Base-by-base conservation (phyloP, 2,329 filamentous ascomycete species). In the Zasmidium citrigriseum region DNA sequence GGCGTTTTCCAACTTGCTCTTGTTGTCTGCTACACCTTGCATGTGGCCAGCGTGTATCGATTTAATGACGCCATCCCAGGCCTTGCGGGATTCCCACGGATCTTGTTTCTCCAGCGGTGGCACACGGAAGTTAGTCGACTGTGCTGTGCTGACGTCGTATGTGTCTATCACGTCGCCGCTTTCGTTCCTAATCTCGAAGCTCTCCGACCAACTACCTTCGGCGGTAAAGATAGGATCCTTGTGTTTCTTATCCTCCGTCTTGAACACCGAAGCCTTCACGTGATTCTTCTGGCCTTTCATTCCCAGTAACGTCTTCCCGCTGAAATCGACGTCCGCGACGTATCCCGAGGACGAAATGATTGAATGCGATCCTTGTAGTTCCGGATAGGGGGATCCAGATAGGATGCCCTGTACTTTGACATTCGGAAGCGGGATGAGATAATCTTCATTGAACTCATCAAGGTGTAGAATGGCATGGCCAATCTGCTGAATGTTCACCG, bases 371-470 rank as follows among this genome's bases (percentile, higher is more conserved):
- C 77, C 77, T 12, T 70, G 65, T 16, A 80, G 62, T 61, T 80
- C 78, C 1, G 78, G 77, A 57, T 80, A 79, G 0, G 77, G 75
- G 4, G 69, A 70, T 5, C 77, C 78, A 20, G 71, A 73, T 16
- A 80, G 38, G 4, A 80, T 70, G 0, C 78, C 77, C 45, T 76
- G 76, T n/a, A 80, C 75, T 56, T 77, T 78, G 14, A 80, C 72
- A 48, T 77, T 73, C 0, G 78, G 77, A 4, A 80, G 66, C 1
- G 78, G 77, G 23, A 80, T 75, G 1, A 80, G 60, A 57, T 78
- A 79, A 56, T 78, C 73, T 58, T 80, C 77, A 11, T 77, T 65
- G 55, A 70, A 76, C n/a, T 72, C 68, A 57, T 80, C 76, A 24
- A 80, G 66, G 48, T 76, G 75, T 54, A 79, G 55, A 9, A 79